A percentile compares a stretch with the other conserved stretches of the same genome.
phyloP scores from a whole-genome alignment of 129 eudicot species.

The Tagetes patula region DNA sequence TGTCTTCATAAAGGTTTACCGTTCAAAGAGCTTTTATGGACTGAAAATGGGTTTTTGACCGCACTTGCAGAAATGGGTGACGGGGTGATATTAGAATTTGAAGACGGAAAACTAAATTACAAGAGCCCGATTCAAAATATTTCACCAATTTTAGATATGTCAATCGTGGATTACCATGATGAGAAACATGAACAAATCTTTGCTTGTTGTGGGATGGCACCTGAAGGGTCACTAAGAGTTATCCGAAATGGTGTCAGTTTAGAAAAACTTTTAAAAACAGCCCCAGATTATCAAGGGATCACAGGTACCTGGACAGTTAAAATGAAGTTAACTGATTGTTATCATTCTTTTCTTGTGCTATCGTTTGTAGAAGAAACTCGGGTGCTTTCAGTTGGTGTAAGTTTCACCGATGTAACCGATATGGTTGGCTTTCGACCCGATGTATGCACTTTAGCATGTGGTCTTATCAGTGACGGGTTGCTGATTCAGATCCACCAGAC shows the following conservation, averaged over 20 bases:
- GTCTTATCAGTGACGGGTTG: conserved; percentile 66
- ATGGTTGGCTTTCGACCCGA: conserved; percentile 80
- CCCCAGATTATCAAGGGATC: conserved; percentile 82
- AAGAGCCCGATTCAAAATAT: conserved; percentile 75
- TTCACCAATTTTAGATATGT: conserved; percentile 91
- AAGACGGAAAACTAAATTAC: conserved; percentile 62
- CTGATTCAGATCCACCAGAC: conserved; percentile 77
- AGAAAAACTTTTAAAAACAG: conserved; percentile 79
- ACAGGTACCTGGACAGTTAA: conserved; percentile 90
- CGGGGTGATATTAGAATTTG: conserved; percentile 80
- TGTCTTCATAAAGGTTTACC: conserved; percentile 72
- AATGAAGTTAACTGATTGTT: conserved; percentile 60
- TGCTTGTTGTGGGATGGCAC: conserved; percentile 96
- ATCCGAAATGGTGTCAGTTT: conserved; percentile 79
- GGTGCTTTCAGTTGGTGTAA: conserved; percentile 93
- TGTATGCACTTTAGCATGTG: conserved; percentile 97
- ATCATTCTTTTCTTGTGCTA: conserved; percentile 81
- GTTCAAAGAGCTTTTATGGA: conserved; percentile 75
- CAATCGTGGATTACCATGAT: conserved; percentile 73
- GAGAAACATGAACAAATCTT: conserved; percentile 94
- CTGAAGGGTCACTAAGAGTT: conserved; percentile 87
- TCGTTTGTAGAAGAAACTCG: conserved; percentile 98
- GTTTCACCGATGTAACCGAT: conserved; percentile 92
- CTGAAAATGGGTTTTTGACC: conserved; percentile 72
- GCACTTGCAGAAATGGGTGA: conserved; percentile 93